Evolutionary conservation across 192 early-diverging fungal species (phyloP).

Genomic region (Phlyctochytrium bullatum): DNA sequence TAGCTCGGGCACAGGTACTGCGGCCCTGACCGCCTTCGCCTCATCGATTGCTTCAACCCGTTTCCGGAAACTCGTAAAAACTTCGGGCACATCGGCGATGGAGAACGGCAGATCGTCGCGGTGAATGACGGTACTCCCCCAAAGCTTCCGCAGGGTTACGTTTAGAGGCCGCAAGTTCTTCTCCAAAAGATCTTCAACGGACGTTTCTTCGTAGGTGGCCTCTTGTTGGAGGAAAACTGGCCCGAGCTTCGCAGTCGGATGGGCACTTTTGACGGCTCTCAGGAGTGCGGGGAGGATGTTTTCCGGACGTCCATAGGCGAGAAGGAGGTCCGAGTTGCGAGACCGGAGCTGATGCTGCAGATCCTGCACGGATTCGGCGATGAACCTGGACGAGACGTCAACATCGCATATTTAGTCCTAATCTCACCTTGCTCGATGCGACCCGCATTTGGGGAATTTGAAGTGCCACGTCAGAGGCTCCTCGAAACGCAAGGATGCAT

Average conservation of each 20-base stretch:
- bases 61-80: conserved; percentile 34
- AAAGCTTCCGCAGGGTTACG: not conserved
- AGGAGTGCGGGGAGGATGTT: not conserved
- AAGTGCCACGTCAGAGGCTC: not conserved
- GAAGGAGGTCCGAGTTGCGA: not conserved
- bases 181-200: not conserved
- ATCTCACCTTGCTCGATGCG: not conserved
- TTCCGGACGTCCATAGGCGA: not conserved
- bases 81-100: conserved; percentile 20
- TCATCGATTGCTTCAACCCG: conserved; percentile 22
- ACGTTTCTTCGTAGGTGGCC: not conserved
- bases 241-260: not conserved
- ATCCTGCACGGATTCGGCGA: not conserved
- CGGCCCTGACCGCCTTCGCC: conserved; percentile 4
- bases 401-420: too few species aligned
- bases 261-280: not conserved
- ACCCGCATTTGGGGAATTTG: not conserved
- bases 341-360: not conserved
- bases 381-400: not conserved
- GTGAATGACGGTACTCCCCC: not conserved
- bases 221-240: not conserved
- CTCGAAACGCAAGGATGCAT: too few species aligned
- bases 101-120: not conserved
- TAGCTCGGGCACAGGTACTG: not conserved
- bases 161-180: not conserved